phyloP scores from a whole-genome alignment of 129 eudicot genomes.

The Tanacetum coccineum region DNA sequence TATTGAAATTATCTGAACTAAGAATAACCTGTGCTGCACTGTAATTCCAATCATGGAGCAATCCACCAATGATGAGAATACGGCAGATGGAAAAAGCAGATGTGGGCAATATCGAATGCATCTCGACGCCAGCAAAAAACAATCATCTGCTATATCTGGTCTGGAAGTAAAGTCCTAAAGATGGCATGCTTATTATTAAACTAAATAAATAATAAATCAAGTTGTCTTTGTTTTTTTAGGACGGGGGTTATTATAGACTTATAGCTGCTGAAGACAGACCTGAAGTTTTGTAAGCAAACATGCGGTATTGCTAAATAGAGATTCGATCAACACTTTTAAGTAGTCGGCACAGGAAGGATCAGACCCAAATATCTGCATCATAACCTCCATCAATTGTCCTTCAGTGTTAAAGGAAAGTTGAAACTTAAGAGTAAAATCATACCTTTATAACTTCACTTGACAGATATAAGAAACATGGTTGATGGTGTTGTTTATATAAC shows the following conservation, averaged over 20 bases:
- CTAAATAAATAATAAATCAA: not conserved
- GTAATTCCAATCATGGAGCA: constrained; percentile 94
- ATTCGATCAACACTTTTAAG: constrained; percentile 72
- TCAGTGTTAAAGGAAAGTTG: not conserved
- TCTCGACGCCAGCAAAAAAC: constrained; percentile 92
- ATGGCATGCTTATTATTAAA: constrained; percentile 21
- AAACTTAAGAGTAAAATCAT: constrained; percentile 1
- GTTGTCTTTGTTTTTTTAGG: not conserved
- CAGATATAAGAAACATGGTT: constrained; percentile 92
- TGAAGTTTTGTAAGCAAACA: constrained; percentile 75
- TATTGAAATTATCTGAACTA: not conserved
- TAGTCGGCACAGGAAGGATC: constrained; percentile 95
- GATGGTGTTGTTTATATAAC: constrained; percentile 84
- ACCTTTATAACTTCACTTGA: constrained; percentile 99
- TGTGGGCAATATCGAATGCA: constrained; percentile 98
- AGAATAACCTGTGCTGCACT: constrained; percentile 84
- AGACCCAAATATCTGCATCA: constrained; percentile 92
- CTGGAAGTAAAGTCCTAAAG: constrained; percentile 82
- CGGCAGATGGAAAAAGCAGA: constrained; percentile 69
- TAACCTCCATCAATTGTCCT: constrained; percentile 20
- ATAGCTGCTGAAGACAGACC: constrained; percentile 33
- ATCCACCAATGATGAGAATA: constrained; percentile 81
- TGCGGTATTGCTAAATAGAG: constrained; percentile 84
- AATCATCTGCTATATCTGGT: constrained; percentile 96
- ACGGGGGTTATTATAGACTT: not conserved